These are phyloP conservation scores for Calonectria crousiana DNA, from an alignment of 2,329 filamentous ascomycete species.

Conservation along the genomic window DNA sequence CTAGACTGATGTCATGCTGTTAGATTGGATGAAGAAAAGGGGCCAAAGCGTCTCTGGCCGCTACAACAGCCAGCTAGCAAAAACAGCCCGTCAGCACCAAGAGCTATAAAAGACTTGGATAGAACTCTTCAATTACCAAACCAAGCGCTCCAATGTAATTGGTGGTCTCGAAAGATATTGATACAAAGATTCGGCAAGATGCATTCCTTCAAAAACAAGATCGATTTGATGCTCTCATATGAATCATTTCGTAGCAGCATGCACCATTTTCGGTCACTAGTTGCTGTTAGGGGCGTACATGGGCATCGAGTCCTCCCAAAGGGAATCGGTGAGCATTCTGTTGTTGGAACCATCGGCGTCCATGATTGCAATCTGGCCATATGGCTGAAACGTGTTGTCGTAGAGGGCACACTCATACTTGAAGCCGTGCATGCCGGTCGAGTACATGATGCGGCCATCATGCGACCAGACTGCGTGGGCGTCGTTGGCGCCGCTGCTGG, in stretches of 20 bases:
- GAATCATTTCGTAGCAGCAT: not conserved
- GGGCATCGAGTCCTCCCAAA: not conserved
- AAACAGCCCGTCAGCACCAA: too few species aligned
- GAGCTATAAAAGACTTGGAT: too few species aligned
- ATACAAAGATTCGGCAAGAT: too few species aligned
- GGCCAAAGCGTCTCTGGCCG: too few species aligned
- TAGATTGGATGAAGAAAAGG: too few species aligned
- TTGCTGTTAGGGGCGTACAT: not conserved
- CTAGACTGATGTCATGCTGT: too few species aligned
- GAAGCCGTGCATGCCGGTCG: not conserved
- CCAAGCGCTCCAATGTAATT: too few species aligned
- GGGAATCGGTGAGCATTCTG: not conserved
- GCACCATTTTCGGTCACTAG: too few species aligned
- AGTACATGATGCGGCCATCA: not conserved
- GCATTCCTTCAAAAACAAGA: not conserved
- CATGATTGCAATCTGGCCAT: slow-evolving; percentile 3
- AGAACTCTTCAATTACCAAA: too few species aligned
- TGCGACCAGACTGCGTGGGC: not conserved
- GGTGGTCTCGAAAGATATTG: too few species aligned
- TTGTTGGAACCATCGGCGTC: not conserved
- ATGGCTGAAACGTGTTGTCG: not conserved
- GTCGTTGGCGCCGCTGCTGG: not conserved
- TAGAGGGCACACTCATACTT: not conserved
- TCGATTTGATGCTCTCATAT: not conserved
- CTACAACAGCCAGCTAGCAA: too few species aligned